phyloP scores from a whole-genome alignment of 129 eudicot genomes.

The Cynara cardunculus region DNA sequence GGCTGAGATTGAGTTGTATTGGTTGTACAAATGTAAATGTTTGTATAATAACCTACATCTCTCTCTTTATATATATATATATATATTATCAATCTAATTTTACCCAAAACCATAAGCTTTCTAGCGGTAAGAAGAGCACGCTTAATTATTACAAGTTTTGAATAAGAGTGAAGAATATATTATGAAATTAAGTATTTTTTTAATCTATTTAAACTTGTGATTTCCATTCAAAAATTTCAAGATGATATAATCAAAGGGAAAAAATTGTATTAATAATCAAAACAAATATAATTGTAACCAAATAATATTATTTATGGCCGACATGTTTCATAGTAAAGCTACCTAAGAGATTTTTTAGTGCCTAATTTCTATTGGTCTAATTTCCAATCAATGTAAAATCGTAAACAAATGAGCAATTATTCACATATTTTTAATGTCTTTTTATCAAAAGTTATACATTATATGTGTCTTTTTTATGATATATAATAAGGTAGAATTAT shows the following conservation, averaged over 20 bases:
- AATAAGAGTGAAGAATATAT: too few relatives aligned
- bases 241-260: neutral
- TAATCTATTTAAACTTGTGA: neutral
- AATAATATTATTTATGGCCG: constrained; percentile 26
- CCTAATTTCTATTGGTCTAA: constrained; percentile 6
- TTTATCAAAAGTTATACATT: neutral
- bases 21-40: too few relatives aligned
- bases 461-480: neutral
- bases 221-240: neutral
- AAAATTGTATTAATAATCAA: neutral
- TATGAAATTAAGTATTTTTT: neutral
- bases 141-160: too few relatives aligned
- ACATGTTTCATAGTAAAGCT: constrained; percentile 31
- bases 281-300: neutral
- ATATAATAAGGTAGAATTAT: neutral
- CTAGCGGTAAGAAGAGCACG: too few relatives aligned
- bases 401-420: constrained; percentile 1
- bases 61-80: too few relatives aligned
- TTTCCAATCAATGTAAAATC: neutral
- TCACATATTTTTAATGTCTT: constrained; percentile 6
- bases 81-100: too few relatives aligned
- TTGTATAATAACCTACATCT: too few relatives aligned
- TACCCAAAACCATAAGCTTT: too few relatives aligned
- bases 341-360: constrained; percentile 13
- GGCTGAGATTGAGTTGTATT: too few relatives aligned